Percentiles rank a stretch among this genome's conserved stretches.
Evolutionary conservation across 2,329 filamentous ascomycete genomes (phyloP).

Genomic region (Sporothrix euskadiensis): DNA sequence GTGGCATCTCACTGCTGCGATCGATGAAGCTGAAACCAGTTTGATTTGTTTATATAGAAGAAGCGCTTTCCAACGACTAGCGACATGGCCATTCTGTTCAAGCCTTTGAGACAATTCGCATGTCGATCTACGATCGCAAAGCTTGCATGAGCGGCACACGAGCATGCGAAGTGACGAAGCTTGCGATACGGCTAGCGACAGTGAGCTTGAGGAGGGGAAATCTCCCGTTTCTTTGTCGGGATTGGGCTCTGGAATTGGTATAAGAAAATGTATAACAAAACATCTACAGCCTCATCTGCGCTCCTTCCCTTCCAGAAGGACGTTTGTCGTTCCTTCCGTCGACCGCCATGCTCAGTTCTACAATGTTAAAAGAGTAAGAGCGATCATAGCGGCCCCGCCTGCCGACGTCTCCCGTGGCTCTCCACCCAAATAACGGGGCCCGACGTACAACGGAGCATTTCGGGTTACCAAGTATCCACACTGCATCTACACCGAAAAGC

Average conservation of each 20-base stretch:
- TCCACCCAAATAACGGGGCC: neutral
- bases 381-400: slow-evolving; percentile 19
- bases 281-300: neutral
- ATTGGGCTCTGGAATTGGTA: neutral
- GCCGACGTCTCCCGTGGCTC: slow-evolving; percentile 11
- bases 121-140: neutral
- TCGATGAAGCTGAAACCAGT: neutral
- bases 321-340: neutral
- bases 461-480: slow-evolving; percentile 3
- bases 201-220: neutral
- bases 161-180: neutral
- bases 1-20: neutral
- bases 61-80: slow-evolving; percentile 12
- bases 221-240: neutral
- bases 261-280: neutral
- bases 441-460: neutral
- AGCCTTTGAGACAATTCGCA: neutral
- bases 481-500: neutral
- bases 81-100: neutral
- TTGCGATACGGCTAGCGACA: neutral
- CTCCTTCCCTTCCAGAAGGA: neutral
- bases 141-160: neutral
- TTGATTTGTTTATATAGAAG: neutral
- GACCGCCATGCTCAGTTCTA: neutral
- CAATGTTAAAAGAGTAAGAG: neutral